Evolutionary conservation across 2,329 filamentous ascomycete genomes (phyloP).

Genomic region (Fusarium nematophilum): DNA sequence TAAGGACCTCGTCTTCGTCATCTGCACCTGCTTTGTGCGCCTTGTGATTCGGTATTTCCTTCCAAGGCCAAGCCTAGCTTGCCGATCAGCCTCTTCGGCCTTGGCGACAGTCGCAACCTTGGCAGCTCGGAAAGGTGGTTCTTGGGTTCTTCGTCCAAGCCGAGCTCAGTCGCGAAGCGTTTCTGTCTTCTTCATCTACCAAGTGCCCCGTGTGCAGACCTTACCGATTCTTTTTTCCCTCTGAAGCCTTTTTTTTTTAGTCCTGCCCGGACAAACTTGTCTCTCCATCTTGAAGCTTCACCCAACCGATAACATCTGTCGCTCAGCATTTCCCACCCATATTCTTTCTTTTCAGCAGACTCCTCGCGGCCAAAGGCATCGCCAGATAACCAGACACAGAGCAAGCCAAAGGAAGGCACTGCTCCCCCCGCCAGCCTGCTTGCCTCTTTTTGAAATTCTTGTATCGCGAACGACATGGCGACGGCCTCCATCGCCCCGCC

Average conservation of each 20-base stretch:
- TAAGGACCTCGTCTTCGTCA: neutral
- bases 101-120: conserved; percentile 34
- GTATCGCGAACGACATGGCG: conserved; percentile 29
- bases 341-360: conserved; percentile 17
- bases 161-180: conserved; percentile 15
- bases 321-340: neutral
- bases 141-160: conserved; percentile 19
- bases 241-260: neutral
- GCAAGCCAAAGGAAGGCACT: conserved; percentile 7
- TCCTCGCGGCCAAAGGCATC: conserved; percentile 10
- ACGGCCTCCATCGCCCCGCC: conserved; percentile 40
- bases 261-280: conserved; percentile 8
- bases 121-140: conserved; percentile 24
- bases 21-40: neutral
- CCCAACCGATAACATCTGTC: conserved; percentile 12
- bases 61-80: conserved; percentile 32
- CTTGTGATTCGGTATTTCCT: conserved; percentile 29
- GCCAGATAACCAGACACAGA: neutral
- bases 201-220: neutral
- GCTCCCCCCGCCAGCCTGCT: conserved; percentile 2
- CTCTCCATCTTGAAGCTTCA: conserved; percentile 14
- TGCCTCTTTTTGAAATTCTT: conserved; percentile 1
- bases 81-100: conserved; percentile 28
- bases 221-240: neutral
- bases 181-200: conserved; percentile 18